Percentiles rank a stretch among this genome's conserved stretches.
These are phyloP conservation scores for Pythium phragmitis DNA, from an alignment of 352 stramenopile species.

Conservation along the genomic window DNA sequence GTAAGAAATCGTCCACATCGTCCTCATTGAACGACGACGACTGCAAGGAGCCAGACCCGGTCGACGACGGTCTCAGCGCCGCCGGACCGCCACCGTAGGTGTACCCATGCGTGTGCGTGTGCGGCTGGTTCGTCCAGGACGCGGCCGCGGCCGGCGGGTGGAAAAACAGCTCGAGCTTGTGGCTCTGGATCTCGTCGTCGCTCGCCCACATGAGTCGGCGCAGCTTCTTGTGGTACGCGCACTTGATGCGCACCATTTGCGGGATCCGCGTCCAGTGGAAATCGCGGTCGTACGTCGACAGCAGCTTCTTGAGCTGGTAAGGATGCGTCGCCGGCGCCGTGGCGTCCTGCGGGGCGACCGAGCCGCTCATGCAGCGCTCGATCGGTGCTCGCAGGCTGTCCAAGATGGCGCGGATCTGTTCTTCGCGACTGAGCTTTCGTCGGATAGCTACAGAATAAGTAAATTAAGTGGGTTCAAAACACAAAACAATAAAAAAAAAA, in stretches of 20 bases:
- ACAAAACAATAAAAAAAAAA: not conserved
- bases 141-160: conserved; percentile 11
- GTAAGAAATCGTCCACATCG: conserved; percentile 12
- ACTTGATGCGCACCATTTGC: conserved; percentile 21
- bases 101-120: conserved; percentile 7
- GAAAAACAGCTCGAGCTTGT: conserved; percentile 22
- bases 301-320: conserved; percentile 27
- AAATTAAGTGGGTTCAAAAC: not conserved
- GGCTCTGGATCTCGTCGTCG: conserved; percentile 23
- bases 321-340: conserved; percentile 15
- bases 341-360: not conserved
- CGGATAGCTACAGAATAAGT: conserved; percentile 8
- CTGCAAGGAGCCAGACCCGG: conserved; percentile 17
- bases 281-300: conserved; percentile 19
- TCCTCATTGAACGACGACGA: conserved; percentile 17
- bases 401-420: conserved; percentile 19
- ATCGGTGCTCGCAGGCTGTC: conserved; percentile 17
- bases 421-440: conserved; percentile 8
- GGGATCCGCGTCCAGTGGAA: conserved; percentile 26
- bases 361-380: conserved; percentile 14
- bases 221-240: conserved; percentile 22
- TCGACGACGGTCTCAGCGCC: conserved; percentile 18
- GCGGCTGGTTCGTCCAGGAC: conserved; percentile 7
- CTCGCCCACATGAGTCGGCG: conserved; percentile 21
- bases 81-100: conserved; percentile 3